phyloP scores from a whole-genome alignment of 169 alveolate species.

The Neospora caninum region DNA sequence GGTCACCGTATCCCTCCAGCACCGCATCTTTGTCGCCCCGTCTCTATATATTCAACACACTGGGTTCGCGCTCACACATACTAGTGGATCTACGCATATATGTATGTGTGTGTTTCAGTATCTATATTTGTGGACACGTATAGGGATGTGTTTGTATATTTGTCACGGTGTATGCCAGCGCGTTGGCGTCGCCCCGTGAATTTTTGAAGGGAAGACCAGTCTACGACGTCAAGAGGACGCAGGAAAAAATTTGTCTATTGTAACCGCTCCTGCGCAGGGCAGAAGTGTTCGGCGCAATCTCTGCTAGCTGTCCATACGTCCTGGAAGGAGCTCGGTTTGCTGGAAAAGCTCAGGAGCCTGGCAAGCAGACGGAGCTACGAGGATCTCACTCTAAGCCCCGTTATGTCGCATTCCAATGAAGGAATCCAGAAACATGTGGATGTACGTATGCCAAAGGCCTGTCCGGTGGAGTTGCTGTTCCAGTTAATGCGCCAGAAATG shows the following conservation, averaged over 20 bases:
- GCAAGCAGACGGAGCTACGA: slow-evolving; percentile 78
- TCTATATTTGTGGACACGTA: background rate
- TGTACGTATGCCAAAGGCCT: slow-evolving; percentile 13
- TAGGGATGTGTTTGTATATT: no score
- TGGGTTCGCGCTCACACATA: no score
- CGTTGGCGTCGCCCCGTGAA: background rate
- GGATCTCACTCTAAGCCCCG: slow-evolving; percentile 83
- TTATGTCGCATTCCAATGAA: slow-evolving; percentile 82
- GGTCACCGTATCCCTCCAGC: no score
- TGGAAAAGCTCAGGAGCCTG: slow-evolving; percentile 72
- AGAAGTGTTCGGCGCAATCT: slow-evolving; percentile 90
- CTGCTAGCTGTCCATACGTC: slow-evolving; percentile 82
- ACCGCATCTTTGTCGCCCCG: no score
- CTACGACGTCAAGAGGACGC: no score
- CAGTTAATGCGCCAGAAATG: background rate
- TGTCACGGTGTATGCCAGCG: background rate
- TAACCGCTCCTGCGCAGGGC: slow-evolving; percentile 53
- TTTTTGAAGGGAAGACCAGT: no score
- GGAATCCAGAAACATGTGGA: slow-evolving; percentile 80
- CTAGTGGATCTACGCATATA: no score
- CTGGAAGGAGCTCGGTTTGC: slow-evolving; percentile 82
- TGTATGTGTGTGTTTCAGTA: background rate
- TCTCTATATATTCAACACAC: no score
- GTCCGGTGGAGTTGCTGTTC: background rate
- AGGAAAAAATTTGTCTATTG: no score